Base-by-base conservation (phyloP, 2,329 filamentous ascomycete species). In the Talaromyces amestolkiae region DNA sequence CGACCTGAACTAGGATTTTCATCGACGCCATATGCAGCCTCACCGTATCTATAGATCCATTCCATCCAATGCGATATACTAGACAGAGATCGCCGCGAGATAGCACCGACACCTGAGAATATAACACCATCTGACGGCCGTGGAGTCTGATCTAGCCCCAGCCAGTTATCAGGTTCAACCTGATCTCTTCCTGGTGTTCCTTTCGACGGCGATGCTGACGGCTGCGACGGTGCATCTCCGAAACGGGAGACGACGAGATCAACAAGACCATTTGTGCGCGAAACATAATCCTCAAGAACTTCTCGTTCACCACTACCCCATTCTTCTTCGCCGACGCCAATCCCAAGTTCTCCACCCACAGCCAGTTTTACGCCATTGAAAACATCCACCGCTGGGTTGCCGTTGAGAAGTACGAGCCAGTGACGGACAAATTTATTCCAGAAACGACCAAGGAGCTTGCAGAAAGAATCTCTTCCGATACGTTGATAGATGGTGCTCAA, bases 321-420 rank as follows among this genome's bases (percentile, higher is more conserved):
- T 64, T 97, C 92, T 79, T 98, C 95, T 76, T 98, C 95, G 19
- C 95, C 95, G 1, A 98, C 95, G 0, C 95, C 95, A 54, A 97
- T 87, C 17, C 95, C 95, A 31, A 98, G 85, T 78, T 98, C 94
- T 19, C 95, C 94, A 39, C 92, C 93, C 7, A 90, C 91, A 13
- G 93, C 92, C 37, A 99, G 83, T 76, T 96, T 97, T 73, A 97
- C 87, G 6, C 91, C 93, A 11, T 89, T 87, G 72, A 92, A 93
- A 5, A 96, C 83, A 68, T 89, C 89, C 1, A 90, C 86, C 1
- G 89, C 88, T 0, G 95, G 95, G 71, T 96, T 97, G 9, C 93
- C 94, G 73, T 94, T 91, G 49, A 99, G 83, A 69, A 97, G 85
- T 13, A 98, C 90, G 70, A 94, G 92, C 95, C 95, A 99, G 37